Evolutionary conservation across 768 basidiomycete species (phyloP).

Genomic region (Calocybe cyanea): DNA sequence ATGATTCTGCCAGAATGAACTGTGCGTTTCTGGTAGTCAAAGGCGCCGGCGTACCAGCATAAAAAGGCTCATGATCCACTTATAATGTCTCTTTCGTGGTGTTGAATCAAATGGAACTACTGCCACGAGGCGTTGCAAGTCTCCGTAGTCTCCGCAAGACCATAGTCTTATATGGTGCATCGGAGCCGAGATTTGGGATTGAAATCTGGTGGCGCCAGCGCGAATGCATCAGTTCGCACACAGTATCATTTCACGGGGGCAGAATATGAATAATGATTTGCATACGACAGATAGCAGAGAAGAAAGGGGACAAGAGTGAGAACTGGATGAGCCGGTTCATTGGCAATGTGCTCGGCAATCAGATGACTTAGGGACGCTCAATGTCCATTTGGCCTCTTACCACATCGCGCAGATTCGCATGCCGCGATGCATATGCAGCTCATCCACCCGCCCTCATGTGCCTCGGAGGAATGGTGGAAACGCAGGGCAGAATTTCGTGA

Average conservation of each 20-base stretch:
- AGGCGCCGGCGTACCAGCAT: too few species aligned
- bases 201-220: background rate
- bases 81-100: background rate
- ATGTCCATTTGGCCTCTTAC: background rate
- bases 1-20: too few species aligned
- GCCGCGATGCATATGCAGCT: constrained; percentile 3
- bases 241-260: too few species aligned
- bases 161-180: constrained; percentile 1
- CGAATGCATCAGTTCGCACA: background rate
- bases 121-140: constrained; percentile 13
- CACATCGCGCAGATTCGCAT: background rate
- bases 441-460: background rate
- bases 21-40: background rate
- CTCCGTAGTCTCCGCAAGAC: constrained; percentile 10
- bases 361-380: background rate
- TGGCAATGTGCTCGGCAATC: background rate
- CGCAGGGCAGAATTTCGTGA: background rate
- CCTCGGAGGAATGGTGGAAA: background rate
- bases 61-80: too few species aligned
- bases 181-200: background rate
- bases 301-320: background rate
- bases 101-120: constrained; percentile 16
- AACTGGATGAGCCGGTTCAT: constrained; percentile 2
- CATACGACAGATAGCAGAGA: background rate
- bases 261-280: background rate